A percentile compares a stretch with the other conserved stretches of the same genome.
Evolutionary conservation across 2,329 filamentous ascomycete genomes (phyloP).

Genomic region (Waltergamsia citrina): DNA sequence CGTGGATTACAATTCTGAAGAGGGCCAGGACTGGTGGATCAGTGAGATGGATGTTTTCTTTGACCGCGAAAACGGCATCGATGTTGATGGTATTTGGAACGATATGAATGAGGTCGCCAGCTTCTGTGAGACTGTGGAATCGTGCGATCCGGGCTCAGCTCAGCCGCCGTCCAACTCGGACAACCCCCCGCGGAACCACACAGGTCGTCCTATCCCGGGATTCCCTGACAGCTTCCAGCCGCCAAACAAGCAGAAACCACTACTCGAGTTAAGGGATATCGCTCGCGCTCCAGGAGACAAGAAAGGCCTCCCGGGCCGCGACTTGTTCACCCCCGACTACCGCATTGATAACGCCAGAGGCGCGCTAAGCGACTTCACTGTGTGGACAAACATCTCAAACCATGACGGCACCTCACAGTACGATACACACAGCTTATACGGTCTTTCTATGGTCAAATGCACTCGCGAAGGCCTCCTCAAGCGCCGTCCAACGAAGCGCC

Average conservation of each 20-base stretch:
- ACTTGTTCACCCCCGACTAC: conserved; percentile 9
- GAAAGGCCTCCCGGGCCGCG: conserved; percentile 7
- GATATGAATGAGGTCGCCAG: conserved; percentile 45
- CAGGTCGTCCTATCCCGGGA: conserved; percentile 3
- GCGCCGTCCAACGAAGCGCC: conserved; percentile 51
- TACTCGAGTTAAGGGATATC: background rate
- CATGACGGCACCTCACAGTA: conserved; percentile 58
- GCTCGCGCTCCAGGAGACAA: conserved; percentile 8
- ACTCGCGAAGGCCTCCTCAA: conserved; percentile 41
- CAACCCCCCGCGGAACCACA: conserved; percentile 4
- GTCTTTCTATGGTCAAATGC: conserved; percentile 56
- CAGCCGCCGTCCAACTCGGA: conserved; percentile 4
- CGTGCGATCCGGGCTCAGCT: conserved; percentile 3
- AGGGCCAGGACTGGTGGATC: conserved; percentile 59
- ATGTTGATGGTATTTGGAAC: conserved; percentile 72
- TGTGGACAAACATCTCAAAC: conserved; percentile 59
- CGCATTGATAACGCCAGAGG: conserved; percentile 18
- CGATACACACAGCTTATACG: conserved; percentile 67
- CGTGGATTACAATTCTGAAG: conserved; percentile 66
- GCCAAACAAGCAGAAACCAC: too few relatives aligned
- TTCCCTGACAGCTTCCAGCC: conserved; percentile 7
- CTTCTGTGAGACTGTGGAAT: conserved; percentile 16
- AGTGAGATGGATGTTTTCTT: conserved; percentile 59
- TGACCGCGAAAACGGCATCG: conserved; percentile 49
- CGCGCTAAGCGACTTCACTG: conserved; percentile 45